phyloP scores from a whole-genome alignment of 1,139 yeast species.

The Diutina scorzettiae region DNA sequence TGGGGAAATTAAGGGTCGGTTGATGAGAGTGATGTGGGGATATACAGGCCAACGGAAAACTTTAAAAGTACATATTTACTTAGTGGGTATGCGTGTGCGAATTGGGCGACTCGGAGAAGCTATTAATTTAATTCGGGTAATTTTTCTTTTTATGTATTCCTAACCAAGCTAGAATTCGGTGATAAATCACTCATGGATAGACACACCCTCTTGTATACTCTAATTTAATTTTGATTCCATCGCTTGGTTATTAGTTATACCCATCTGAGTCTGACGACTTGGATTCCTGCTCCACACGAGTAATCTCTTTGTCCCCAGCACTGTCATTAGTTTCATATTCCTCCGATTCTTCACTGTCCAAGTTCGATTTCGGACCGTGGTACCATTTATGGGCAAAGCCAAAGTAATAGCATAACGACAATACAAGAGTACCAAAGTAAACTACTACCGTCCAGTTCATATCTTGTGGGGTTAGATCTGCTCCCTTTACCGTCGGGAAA shows the following conservation, averaged over 20 bases:
- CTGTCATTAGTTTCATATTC: not conserved
- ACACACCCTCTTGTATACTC: too few relatives aligned
- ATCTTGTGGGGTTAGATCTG: conserved; percentile 26
- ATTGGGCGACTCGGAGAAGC: too few relatives aligned
- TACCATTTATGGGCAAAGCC: conserved; percentile 54
- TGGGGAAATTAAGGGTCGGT: too few relatives aligned
- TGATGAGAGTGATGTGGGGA: too few relatives aligned
- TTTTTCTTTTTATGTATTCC: too few relatives aligned
- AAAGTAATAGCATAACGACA: conserved; percentile 40
- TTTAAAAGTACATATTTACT: too few relatives aligned
- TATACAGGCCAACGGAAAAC: too few relatives aligned
- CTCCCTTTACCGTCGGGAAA: conserved; percentile 47
- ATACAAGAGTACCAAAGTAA: conserved; percentile 50
- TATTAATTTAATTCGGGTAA: too few relatives aligned
- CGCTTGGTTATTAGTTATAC: not conserved
- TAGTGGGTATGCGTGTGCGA: too few relatives aligned
- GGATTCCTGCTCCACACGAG: not conserved
- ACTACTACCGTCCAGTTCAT: conserved; percentile 71
- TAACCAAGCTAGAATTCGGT: too few relatives aligned
- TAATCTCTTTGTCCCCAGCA: not conserved
- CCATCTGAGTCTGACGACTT: not conserved
- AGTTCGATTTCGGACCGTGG: conserved; percentile 53
- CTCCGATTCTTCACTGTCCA: conserved; percentile 17
- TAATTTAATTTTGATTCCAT: too few relatives aligned
- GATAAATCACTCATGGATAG: too few relatives aligned